Evolutionary conservation across 257 asterid species (phyloP).

Genomic region (Echites panduratus): DNA sequence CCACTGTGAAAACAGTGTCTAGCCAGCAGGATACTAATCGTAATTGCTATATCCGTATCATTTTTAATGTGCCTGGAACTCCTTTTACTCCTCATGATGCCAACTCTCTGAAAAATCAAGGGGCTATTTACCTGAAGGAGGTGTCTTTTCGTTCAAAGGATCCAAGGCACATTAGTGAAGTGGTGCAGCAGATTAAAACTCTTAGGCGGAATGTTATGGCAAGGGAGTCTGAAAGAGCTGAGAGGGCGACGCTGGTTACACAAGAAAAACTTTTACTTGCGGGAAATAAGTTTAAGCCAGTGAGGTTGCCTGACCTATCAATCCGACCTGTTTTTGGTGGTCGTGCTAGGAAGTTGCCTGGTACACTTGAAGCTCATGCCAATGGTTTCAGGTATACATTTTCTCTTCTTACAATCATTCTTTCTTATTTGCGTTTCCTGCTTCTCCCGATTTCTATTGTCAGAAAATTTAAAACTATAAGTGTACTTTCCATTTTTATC

Average conservation of each 20-base stretch:
- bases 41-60: conserved; percentile 54
- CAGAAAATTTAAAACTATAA: not conserved
- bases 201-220: conserved; percentile 58
- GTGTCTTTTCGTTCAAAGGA: conserved; percentile 67
- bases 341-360: conserved; percentile 50
- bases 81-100: conserved; percentile 59
- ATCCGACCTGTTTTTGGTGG: conserved; percentile 77
- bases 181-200: conserved; percentile 53
- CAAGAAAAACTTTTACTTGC: conserved; percentile 61
- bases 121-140: conserved; percentile 56
- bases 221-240: conserved; percentile 75
- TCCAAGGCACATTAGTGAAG: conserved; percentile 58
- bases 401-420: not conserved
- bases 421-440: not conserved
- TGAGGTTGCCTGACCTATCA: conserved; percentile 56
- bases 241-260: conserved; percentile 63
- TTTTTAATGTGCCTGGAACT: conserved; percentile 69
- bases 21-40: conserved; percentile 63
- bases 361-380: conserved; percentile 61
- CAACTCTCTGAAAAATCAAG: conserved; percentile 45
- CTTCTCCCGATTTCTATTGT: not conserved
- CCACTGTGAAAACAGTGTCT: conserved; percentile 62
- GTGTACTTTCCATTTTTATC: not conserved
- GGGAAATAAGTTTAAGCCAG: conserved; percentile 55
- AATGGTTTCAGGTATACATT: conserved; percentile 49